These are phyloP conservation scores for Diaporthe sp. DNA, from an alignment of 2,329 filamentous ascomycete species.

Conservation along the genomic window DNA sequence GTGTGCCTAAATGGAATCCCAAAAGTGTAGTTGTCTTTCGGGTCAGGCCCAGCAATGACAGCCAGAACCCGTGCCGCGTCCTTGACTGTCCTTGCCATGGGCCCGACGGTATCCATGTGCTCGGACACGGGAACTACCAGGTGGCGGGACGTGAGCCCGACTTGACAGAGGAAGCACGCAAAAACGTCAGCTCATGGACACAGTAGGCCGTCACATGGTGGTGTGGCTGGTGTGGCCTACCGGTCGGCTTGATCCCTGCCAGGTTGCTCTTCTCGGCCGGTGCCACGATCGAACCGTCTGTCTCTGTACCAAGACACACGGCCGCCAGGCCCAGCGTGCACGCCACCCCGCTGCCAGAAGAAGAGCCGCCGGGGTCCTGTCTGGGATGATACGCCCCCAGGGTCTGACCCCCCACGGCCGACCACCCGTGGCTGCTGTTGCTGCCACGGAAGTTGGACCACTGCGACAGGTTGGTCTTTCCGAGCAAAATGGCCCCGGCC, in stretches of 20 bases:
- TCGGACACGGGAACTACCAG: constrained; percentile 73
- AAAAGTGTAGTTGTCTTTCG: constrained; percentile 70
- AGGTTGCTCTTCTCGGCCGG: constrained; percentile 66
- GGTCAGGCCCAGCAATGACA: constrained; percentile 56
- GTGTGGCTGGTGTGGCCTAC: too few species aligned
- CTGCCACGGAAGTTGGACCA: constrained; percentile 71
- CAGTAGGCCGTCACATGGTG: too few species aligned
- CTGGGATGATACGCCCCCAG: constrained; percentile 68
- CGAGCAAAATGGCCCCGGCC: too few species aligned
- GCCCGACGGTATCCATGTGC: constrained; percentile 74
- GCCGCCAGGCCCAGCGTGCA: constrained; percentile 69
- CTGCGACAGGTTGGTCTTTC: constrained; percentile 72
- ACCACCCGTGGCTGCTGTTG: constrained; percentile 72
- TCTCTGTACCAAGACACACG: constrained; percentile 71
- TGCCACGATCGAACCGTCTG: constrained; percentile 70
- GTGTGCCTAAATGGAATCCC: constrained; percentile 48
- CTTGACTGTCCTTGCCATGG: constrained; percentile 69
- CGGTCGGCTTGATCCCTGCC: constrained; percentile 77
- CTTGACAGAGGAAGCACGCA: too few species aligned
- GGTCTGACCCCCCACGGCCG: constrained; percentile 69
- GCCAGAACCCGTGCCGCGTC: constrained; percentile 35
- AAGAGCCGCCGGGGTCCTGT: constrained; percentile 71
- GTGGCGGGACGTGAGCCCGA: constrained; percentile 72
- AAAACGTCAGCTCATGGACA: too few species aligned
- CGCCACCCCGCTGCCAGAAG: constrained; percentile 69